These are phyloP conservation scores for Zygnema cylindricum DNA, from an alignment of 139 green algal species.

Conservation along the genomic window DNA sequence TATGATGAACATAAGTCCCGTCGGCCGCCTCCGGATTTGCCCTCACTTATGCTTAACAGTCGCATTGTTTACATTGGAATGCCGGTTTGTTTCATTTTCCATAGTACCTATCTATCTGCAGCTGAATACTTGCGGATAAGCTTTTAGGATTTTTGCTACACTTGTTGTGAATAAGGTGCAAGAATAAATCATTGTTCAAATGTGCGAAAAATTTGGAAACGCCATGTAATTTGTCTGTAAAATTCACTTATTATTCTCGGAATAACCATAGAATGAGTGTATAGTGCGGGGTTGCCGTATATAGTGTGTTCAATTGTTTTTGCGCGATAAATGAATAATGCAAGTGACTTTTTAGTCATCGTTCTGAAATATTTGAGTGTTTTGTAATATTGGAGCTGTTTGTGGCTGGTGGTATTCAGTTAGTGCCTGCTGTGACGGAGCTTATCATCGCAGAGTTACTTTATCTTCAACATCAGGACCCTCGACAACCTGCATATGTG, in stretches of 20 bases:
- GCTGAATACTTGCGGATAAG: no score
- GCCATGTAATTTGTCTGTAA: no score
- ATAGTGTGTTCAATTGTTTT: background rate
- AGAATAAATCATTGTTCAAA: no score
- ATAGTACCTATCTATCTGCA: no score
- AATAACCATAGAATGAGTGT: background rate
- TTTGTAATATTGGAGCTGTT: background rate
- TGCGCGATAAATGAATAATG: background rate
- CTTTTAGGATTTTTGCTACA: no score
- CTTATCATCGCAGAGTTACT: constrained; percentile 85
- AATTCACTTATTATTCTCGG: background rate
- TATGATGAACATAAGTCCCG: constrained; percentile 62
- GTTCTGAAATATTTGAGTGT: background rate
- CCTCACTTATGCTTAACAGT: constrained; percentile 83
- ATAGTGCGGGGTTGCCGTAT: background rate
- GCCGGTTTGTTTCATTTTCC: constrained; percentile 69
- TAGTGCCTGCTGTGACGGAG: constrained; percentile 88
- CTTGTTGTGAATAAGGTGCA: no score
- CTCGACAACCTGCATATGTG: constrained; percentile 80
- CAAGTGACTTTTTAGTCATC: background rate
- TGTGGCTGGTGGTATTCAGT: constrained; percentile 66
- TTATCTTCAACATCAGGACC: constrained; percentile 84
- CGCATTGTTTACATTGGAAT: constrained; percentile 90
- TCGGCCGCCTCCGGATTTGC: constrained; percentile 81
- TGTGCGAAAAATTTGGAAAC: no score